These are phyloP conservation scores for Cyathus striatus DNA, from an alignment of 768 basidiomycete genomes.

Conservation along the genomic window DNA sequence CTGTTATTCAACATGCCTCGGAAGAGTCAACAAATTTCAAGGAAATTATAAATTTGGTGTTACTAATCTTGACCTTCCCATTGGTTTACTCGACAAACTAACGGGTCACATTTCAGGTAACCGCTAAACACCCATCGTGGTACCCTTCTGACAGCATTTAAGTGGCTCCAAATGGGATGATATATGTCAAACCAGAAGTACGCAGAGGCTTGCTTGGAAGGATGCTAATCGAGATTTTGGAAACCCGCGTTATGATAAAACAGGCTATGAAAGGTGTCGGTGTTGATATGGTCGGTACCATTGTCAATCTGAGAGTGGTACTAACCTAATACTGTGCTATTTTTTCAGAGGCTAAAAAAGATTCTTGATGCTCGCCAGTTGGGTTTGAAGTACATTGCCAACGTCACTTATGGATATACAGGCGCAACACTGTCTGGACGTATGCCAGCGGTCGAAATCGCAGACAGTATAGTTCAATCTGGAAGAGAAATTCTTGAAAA, in stretches of 20 bases:
- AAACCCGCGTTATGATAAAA: slow-evolving; percentile 97
- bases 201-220: slow-evolving; percentile 82
- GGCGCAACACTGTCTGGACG: slow-evolving; percentile 91
- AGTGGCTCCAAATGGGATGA: slow-evolving; percentile 96
- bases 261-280: slow-evolving; percentile 86
- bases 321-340: slow-evolving; percentile 2
- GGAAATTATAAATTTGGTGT: slow-evolving; percentile 88
- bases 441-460: slow-evolving; percentile 98
- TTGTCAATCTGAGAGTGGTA: no score
- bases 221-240: slow-evolving; percentile 89
- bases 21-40: slow-evolving; percentile 82
- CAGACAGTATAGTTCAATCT: slow-evolving; percentile 95
- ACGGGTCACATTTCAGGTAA: slow-evolving; percentile 74
- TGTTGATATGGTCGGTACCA: slow-evolving; percentile 61
- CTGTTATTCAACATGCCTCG: slow-evolving; percentile 94
- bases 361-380: slow-evolving; percentile 90
- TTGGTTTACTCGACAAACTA: slow-evolving; percentile 64
- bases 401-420: slow-evolving; percentile 96
- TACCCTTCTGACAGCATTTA: no score
- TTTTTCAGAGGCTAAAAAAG: slow-evolving; percentile 57
- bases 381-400: slow-evolving; percentile 89
- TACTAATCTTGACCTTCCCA: slow-evolving; percentile 59
- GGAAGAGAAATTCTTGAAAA: slow-evolving; percentile 95
- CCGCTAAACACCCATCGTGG: no score
- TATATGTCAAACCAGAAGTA: slow-evolving; percentile 84